Evolutionary conservation across 1,139 yeast species (phyloP), one percentile per base, ranked within the genome.

Genomic region (Zygosaccharomyces sapae): DNA sequence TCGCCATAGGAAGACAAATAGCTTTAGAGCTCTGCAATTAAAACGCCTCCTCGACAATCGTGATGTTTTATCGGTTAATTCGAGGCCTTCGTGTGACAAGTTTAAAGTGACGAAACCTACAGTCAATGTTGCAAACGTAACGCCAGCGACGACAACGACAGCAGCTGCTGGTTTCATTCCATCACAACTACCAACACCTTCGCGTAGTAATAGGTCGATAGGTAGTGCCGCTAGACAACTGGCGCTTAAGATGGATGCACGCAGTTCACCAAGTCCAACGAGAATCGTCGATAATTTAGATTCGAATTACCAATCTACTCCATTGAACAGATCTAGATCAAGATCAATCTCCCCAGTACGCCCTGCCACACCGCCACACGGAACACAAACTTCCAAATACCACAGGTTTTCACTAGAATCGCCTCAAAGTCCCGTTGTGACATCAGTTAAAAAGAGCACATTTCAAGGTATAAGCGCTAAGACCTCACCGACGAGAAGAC

Each of bases 1-100:
- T 29, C 46, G 54, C 19, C 69, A 66, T 47, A 65, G 59, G 46
- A 66, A 66, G 43, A 61, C 67, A 3, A 64, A 65, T 47, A 63
- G 68, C 44, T 66, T 63, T 47, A 65, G 64, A 51, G 69, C 69
- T 2, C 50, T 65, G 44, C 65, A 65, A 49, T 44, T 65, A 41
- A 66, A 64, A 44, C 59, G 59, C 36, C 47, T 66, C 43, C 50
- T 65, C 37, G 58, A 57, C 33, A 55, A 59, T 43, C 57, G 69
- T 45, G 65, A 63, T 43, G 45, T 62, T 7, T 47, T 65, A n/a
- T 56, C 60, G 12, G 51, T 45, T 29, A 57, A 56, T 42, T 61
- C 66, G 9, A 59, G 53, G 44, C 54, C 53, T 12, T 45, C 31
- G 24, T 31, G 37, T 9, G 43, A 43, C 13, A 43, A 33, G 33